phyloP scores from a whole-genome alignment of 352 stramenopile genomes.

The Phytophthora pistaciae region DNA sequence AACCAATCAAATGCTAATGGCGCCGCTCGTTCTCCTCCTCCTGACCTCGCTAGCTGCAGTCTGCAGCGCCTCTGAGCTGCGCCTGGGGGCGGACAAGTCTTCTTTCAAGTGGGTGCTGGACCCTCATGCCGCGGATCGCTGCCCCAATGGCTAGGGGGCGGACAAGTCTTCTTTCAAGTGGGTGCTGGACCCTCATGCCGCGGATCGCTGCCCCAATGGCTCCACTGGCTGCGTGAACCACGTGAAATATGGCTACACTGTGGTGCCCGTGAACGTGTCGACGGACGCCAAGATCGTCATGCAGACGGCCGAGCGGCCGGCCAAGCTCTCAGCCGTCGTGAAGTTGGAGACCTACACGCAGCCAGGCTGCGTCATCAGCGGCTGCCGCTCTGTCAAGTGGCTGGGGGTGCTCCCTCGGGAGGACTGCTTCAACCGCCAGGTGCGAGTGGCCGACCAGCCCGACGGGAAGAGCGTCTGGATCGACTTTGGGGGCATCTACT shows the following conservation, averaged over 20 bases:
- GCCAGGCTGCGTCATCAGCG: slow-evolving; percentile 56
- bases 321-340: slow-evolving; percentile 46
- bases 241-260: slow-evolving; percentile 61
- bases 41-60: not conserved
- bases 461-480: slow-evolving; percentile 48
- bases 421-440: slow-evolving; percentile 57
- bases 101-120: slow-evolving; percentile 57
- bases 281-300: slow-evolving; percentile 43
- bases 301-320: slow-evolving; percentile 47
- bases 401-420: slow-evolving; percentile 50
- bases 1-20: not conserved
- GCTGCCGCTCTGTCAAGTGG: slow-evolving; percentile 39
- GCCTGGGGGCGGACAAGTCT: slow-evolving; percentile 8
- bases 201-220: slow-evolving; percentile 41
- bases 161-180: slow-evolving; percentile 45
- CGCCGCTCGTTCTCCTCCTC: slow-evolving; percentile 11
- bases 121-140: slow-evolving; percentile 50
- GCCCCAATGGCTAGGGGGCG: slow-evolving; percentile 22
- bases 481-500: slow-evolving; percentile 69
- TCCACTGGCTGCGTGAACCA: slow-evolving; percentile 52
- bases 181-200: slow-evolving; percentile 51
- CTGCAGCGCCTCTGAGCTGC: slow-evolving; percentile 6
- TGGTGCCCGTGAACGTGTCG: slow-evolving; percentile 51
- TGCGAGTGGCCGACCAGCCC: slow-evolving; percentile 39
- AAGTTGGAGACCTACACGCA: slow-evolving; percentile 58